Percentiles rank a stretch among this genome's conserved stretches.
phyloP scores from a whole-genome alignment of 805 yeast genomes.

The Kodamaea fukazawae region DNA sequence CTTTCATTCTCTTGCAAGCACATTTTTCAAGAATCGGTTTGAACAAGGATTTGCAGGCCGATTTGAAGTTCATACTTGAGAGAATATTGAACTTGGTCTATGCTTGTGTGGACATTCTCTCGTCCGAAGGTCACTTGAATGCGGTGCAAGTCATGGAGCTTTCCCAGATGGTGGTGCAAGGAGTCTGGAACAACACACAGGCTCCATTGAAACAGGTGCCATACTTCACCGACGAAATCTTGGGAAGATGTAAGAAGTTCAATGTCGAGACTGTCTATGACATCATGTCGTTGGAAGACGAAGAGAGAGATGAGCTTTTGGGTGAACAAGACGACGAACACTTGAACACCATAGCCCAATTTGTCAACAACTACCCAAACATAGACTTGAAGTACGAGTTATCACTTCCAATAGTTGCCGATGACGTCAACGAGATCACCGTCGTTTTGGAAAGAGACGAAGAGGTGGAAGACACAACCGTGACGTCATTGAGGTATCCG shows the following conservation, averaged over 20 bases:
- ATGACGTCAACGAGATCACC: conserved; percentile 46
- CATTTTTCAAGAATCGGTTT: conserved; percentile 67
- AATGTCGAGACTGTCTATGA: conserved; percentile 75
- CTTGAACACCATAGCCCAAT: conserved; percentile 70
- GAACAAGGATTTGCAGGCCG: conserved; percentile 57
- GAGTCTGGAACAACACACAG: conserved; percentile 71
- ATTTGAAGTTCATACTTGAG: conserved; percentile 52
- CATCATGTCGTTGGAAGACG: conserved; percentile 76
- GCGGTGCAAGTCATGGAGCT: conserved; percentile 84
- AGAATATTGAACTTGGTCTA: conserved; percentile 51
- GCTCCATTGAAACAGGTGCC: conserved; percentile 83
- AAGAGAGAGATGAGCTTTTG: conserved; percentile 61
- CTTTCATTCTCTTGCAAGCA: conserved; percentile 75
- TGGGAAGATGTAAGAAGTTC: conserved; percentile 52
- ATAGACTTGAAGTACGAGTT: conserved; percentile 61
- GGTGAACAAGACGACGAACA: conserved; percentile 41
- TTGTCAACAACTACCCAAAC: conserved; percentile 88
- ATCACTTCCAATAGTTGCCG: conserved; percentile 40
- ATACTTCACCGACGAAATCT: conserved; percentile 47
- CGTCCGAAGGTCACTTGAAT: conserved; percentile 76
- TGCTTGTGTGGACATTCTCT: conserved; percentile 70
- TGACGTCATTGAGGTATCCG: conserved; percentile 61
- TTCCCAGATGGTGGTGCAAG: conserved; percentile 85
- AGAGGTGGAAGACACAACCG: conserved; percentile 64
- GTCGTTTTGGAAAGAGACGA: conserved; percentile 69